Percentiles rank a stretch among this genome's conserved stretches.
phyloP scores from a whole-genome alignment of 2,329 filamentous ascomycete species.

The Alternaria tenuissima region DNA sequence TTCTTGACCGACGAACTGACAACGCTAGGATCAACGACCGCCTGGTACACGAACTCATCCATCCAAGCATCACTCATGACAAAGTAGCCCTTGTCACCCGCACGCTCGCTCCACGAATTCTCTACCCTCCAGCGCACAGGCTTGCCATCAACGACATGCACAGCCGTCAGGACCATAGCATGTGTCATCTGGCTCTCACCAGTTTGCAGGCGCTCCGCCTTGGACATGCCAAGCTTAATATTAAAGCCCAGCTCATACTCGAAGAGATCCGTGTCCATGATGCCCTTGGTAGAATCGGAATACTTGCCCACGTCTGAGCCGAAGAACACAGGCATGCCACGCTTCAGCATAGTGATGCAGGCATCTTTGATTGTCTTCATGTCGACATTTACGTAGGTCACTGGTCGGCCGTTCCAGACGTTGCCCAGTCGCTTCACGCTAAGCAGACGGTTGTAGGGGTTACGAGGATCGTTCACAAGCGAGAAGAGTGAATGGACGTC shows the following conservation, averaged over 20 bases:
- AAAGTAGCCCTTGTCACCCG: constrained; percentile 83
- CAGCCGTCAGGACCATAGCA: constrained; percentile 88
- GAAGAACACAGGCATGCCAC: constrained; percentile 85
- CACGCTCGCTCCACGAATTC: constrained; percentile 79
- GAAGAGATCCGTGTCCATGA: constrained; percentile 81
- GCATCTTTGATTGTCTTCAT: constrained; percentile 76
- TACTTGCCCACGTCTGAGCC: constrained; percentile 88
- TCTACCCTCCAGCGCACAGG: constrained; percentile 84
- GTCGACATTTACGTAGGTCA: constrained; percentile 85
- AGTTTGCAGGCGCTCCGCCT: constrained; percentile 75
- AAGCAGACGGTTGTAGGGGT: constrained; percentile 74
- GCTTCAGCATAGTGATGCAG: constrained; percentile 78
- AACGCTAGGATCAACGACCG: constrained; percentile 75
- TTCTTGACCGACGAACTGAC: constrained; percentile 70
- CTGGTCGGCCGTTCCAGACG: constrained; percentile 75
- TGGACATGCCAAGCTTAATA: constrained; percentile 74
- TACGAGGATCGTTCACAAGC: constrained; percentile 84
- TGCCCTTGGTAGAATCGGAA: constrained; percentile 70
- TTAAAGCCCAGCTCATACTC: constrained; percentile 89
- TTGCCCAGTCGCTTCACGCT: constrained; percentile 84
- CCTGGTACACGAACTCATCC: constrained; percentile 80
- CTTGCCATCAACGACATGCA: constrained; percentile 75
- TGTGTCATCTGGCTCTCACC: constrained; percentile 88
- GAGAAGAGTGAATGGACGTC: constrained; percentile 77
- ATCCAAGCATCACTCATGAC: constrained; percentile 81